Evolutionary conservation across 805 yeast species (phyloP).

Genomic region (Dipodascopsis uninucleata): DNA sequence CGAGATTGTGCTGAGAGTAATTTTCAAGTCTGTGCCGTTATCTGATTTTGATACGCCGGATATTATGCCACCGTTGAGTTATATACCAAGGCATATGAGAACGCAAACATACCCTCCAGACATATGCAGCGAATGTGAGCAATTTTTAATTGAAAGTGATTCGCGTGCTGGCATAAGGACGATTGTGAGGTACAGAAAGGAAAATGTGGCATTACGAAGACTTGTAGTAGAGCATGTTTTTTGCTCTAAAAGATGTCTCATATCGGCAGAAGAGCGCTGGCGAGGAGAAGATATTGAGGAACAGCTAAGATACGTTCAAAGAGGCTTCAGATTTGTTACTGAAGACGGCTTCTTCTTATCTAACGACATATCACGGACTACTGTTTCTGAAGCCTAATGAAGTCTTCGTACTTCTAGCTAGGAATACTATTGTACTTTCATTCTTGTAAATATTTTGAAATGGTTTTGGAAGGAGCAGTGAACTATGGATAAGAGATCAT

Average conservation of each 20-base stretch:
- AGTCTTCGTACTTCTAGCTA: too few species aligned
- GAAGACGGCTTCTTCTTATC: background rate
- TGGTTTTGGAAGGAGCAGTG: too few species aligned
- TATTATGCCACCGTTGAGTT: conserved; percentile 3
- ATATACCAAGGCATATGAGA: conserved; percentile 16
- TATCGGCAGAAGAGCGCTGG: conserved; percentile 16
- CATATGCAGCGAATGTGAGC: conserved; percentile 16
- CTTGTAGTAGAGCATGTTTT: conserved; percentile 22
- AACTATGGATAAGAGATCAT: too few species aligned
- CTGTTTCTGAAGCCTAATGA: too few species aligned
- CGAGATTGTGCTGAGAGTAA: conserved; percentile 10
- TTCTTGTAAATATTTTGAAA: too few species aligned
- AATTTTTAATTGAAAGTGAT: too few species aligned
- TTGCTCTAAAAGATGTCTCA: conserved; percentile 19
- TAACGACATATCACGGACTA: too few species aligned
- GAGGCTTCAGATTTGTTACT: conserved; percentile 19
- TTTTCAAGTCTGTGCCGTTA: conserved; percentile 11
- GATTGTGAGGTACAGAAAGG: conserved; percentile 14
- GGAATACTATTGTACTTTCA: too few species aligned
- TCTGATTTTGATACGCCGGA: conserved; percentile 13
- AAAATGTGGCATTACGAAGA: conserved; percentile 10
- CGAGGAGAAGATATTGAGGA: conserved; percentile 21
- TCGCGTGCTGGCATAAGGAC: conserved; percentile 1
- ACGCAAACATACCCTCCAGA: conserved; percentile 21
- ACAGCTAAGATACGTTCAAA: conserved; percentile 18